Evolutionary conservation across 495 filamentous ascomycete species (phyloP), one percentile per base, ranked within the genome.

Genomic region (Xylona heveae): DNA sequence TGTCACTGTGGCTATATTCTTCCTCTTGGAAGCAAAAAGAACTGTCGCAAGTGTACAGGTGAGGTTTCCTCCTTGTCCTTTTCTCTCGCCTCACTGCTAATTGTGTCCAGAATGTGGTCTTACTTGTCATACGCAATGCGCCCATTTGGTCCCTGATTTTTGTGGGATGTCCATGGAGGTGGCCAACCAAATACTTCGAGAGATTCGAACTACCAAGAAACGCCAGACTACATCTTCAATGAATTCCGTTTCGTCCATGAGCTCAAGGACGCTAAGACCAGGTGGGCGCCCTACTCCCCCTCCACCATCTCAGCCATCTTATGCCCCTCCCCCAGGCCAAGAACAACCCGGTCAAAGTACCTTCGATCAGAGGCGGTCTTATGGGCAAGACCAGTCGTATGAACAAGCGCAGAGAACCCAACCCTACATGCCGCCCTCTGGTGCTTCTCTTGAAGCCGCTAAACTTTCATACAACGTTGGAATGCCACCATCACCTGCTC

Each of bases 161-260:
- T 99, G 88, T 50, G 88, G 88, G 48, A 99, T 99, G 85, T 81
- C 83, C 30, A 95, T 95, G 88, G 77, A 84, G 38, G 74, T 77
- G 36, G 88, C 88, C 19, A 99, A 94, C 48, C 71, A 91, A 47
- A 94, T 97, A 36, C 58, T 95, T 13, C 61, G 65, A 25, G 68
- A 72, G 27, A 72, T 78, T 33, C 58, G 67, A 40, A 55, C 61
- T 21, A 55, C 64, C 40, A 72, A 71, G 50, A 59, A 59, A 40
- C 51, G 51, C 3, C 56, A 66, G 28, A 58, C 46, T 1, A 38
- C 62, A 30, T n/a, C n/a, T n/a, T n/a, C n/a, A n/a, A n/a, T n/a
- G n/a, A n/a, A n/a, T n/a, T 53, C 56, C 12, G 51, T 50, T 51
- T 68, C 33, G 59, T 66, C 24, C 48, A 54, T 81, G 53, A 74